A percentile compares a stretch with the other conserved stretches of the same genome.
Conservation (phyloP, 208 protist genomes). For the Leptomonas seymouri region DNA sequence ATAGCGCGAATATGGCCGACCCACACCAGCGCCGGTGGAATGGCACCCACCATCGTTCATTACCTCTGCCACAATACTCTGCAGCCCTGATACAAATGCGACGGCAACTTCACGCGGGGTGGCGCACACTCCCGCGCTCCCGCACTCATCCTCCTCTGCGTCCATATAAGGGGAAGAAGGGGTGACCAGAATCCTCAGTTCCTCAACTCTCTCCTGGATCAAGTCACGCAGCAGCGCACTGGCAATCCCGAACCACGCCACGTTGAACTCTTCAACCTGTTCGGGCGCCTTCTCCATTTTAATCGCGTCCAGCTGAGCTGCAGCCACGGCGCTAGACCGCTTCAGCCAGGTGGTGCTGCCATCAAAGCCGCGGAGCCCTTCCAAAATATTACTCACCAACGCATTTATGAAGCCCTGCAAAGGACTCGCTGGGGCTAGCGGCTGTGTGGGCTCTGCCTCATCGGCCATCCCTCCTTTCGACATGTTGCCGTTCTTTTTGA, state of each 20-base stretch:
- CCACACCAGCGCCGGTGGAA: neutral
- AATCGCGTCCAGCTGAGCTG: slow-evolving; percentile 25
- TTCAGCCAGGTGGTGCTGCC: slow-evolving; percentile 33
- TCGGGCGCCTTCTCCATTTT: slow-evolving; percentile 18
- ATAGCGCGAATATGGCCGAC: slow-evolving; percentile 28
- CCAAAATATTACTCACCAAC: slow-evolving; percentile 27
- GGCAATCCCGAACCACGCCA: slow-evolving; percentile 48
- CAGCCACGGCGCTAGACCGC: slow-evolving; percentile 19
- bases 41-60: slow-evolving; percentile 34
- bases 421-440: slow-evolving; percentile 4
- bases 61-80: slow-evolving; percentile 34
- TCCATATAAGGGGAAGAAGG: neutral
- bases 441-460: slow-evolving; percentile 4
- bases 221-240: slow-evolving; percentile 28
- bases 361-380: slow-evolving; percentile 36
- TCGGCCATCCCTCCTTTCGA: slow-evolving; percentile 7
- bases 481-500: neutral
- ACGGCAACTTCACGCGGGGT: slow-evolving; percentile 25
- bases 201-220: slow-evolving; percentile 28
- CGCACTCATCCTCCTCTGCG: neutral
- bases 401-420: slow-evolving; percentile 24
- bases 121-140: neutral
- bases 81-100: slow-evolving; percentile 30
- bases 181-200: neutral
- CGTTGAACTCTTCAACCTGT: slow-evolving; percentile 37